These are phyloP conservation scores for Elaeagnus macrophylla DNA, from an alignment of 306 rosid species.

Conservation along the genomic window DNA sequence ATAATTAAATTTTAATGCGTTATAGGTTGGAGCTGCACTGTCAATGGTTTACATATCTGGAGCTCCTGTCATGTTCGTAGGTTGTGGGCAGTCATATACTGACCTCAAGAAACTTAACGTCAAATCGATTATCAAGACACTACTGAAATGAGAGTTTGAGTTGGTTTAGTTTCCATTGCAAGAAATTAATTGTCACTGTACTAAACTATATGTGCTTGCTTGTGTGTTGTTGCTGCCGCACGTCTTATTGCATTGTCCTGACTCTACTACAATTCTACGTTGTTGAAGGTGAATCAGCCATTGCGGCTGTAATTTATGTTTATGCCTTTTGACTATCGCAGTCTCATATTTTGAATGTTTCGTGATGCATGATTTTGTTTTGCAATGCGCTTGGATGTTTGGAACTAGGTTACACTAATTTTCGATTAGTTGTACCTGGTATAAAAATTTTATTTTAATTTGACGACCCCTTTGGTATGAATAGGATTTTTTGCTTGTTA, in stretches of 20 bases:
- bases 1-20: slow-evolving; percentile 7
- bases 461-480: no score
- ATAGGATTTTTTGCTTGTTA: no score
- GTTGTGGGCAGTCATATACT: slow-evolving; percentile 95
- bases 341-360: no score
- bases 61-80: slow-evolving; percentile 96
- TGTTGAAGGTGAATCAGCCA: background rate
- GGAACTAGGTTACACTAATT: no score
- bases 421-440: no score
- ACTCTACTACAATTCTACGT: slow-evolving; percentile 3
- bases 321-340: no score
- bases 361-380: no score
- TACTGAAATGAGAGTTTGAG: slow-evolving; percentile 45
- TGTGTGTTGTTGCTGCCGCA: slow-evolving; percentile 15
- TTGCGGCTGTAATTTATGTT: background rate
- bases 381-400: no score
- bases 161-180: background rate
- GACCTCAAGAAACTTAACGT: slow-evolving; percentile 96
- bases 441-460: no score
- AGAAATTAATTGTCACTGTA: background rate
- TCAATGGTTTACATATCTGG: slow-evolving; percentile 98
- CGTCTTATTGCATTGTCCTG: slow-evolving; percentile 14
- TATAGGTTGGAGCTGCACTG: slow-evolving; percentile 95
- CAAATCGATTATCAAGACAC: slow-evolving; percentile 86
- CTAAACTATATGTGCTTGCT: slow-evolving; percentile 6